A percentile compares a stretch with the other conserved stretches of the same genome.
These are phyloP conservation scores for Aspergillus tamarii DNA, from an alignment of 2,329 filamentous ascomycete genomes.

Conservation along the genomic window DNA sequence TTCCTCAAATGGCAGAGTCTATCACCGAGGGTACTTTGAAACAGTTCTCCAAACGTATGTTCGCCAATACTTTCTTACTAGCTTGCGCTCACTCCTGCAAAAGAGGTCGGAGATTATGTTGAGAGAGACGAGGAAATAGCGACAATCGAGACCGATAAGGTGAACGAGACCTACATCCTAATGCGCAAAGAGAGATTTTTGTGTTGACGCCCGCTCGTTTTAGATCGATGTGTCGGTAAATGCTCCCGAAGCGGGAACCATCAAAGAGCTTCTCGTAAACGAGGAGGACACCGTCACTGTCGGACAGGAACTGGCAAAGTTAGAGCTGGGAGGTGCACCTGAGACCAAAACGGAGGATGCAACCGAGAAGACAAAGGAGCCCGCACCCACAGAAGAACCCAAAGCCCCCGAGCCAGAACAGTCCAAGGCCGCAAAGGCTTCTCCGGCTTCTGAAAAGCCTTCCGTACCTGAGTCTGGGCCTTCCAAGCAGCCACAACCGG, in stretches of 20 bases:
- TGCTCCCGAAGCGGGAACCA: constrained; percentile 83
- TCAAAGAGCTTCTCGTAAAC: constrained; percentile 87
- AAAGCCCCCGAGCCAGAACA: constrained; percentile 34
- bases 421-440: constrained; percentile 37
- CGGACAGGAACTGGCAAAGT: constrained; percentile 83
- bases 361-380: constrained; percentile 61
- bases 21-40: constrained; percentile 97
- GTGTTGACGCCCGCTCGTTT: constrained; percentile 11
- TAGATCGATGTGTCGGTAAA: constrained; percentile 97
- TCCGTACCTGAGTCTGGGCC: constrained; percentile 37
- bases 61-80: constrained; percentile 22
- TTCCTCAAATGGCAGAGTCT: constrained; percentile 97
- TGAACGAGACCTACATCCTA: constrained; percentile 41
- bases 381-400: constrained; percentile 55
- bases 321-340: constrained; percentile 75
- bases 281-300: constrained; percentile 96
- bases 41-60: constrained; percentile 79
- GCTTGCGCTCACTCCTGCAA: constrained; percentile 23
- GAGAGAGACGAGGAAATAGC: constrained; percentile 97
- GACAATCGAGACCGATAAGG: constrained; percentile 99
- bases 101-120: constrained; percentile 86
- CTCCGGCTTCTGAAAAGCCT: constrained; percentile 42
- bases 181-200: background rate
- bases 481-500: constrained; percentile 24
- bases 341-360: constrained; percentile 60